phyloP scores from a whole-genome alignment of 2,329 filamentous ascomycete genomes.

The Paecilomyces fulvus region DNA sequence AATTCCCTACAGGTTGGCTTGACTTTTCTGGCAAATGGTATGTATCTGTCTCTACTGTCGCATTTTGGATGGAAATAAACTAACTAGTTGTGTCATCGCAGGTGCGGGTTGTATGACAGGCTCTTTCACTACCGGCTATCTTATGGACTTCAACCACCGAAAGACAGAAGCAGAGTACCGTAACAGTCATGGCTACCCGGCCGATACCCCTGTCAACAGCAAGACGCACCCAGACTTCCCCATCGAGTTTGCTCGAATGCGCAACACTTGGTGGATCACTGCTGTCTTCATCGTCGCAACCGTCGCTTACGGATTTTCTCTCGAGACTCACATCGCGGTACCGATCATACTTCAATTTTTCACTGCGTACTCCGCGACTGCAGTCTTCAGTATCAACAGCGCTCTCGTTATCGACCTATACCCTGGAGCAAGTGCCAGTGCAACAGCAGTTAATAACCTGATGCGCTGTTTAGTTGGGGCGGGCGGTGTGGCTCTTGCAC shows the following conservation, averaged over 20 bases:
- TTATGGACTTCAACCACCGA: slow-evolving; percentile 36
- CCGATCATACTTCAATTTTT: slow-evolving; percentile 32
- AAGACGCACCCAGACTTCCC: slow-evolving; percentile 32
- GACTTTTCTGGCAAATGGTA: slow-evolving; percentile 33
- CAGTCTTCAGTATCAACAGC: slow-evolving; percentile 26
- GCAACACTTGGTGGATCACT: slow-evolving; percentile 34
- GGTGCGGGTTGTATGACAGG: slow-evolving; percentile 35
- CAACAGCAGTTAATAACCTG: slow-evolving; percentile 29
- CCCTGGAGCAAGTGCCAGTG: slow-evolving; percentile 24
- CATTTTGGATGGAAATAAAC: background rate
- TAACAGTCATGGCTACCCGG: slow-evolving; percentile 18
- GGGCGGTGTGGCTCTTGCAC: slow-evolving; percentile 22
- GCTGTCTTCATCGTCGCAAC: slow-evolving; percentile 27
- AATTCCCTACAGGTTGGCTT: slow-evolving; percentile 33
- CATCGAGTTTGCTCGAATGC: slow-evolving; percentile 30
- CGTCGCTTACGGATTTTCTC: slow-evolving; percentile 23
- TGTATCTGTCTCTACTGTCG: background rate
- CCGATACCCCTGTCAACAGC: slow-evolving; percentile 18
- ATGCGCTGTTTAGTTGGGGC: slow-evolving; percentile 30
- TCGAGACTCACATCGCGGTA: slow-evolving; percentile 21
- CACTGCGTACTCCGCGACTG: slow-evolving; percentile 26
- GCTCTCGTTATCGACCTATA: slow-evolving; percentile 32
- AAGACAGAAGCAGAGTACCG: slow-evolving; percentile 25
- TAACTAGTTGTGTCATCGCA: slow-evolving; percentile 3
- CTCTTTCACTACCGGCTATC: slow-evolving; percentile 32